These are phyloP conservation scores for Salvia splendens DNA, from an alignment of 257 asterid genomes.

Conservation along the genomic window DNA sequence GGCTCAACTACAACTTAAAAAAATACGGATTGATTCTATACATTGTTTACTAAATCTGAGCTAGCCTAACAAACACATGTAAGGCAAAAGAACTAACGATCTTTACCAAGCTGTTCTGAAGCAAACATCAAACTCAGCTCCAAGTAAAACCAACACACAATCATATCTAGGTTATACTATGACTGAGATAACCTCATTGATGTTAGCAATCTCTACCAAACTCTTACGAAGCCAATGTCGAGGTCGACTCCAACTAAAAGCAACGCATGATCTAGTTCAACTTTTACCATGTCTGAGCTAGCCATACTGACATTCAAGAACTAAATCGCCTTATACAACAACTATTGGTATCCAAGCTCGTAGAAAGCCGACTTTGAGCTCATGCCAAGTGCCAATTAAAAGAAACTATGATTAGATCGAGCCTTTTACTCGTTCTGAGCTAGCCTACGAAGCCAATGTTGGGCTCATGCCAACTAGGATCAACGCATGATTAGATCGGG, in stretches of 20 bases:
- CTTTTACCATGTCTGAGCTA: neutral
- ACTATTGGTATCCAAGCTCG: no score
- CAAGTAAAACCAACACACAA: neutral
- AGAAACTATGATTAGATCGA: no score
- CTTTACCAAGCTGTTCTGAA: slow-evolving; percentile 1
- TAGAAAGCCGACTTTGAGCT: no score
- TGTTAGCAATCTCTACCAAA: neutral
- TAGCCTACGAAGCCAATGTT: no score
- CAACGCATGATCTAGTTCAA: neutral
- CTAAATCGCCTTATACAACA: no score
- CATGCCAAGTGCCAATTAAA: no score
- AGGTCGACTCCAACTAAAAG: neutral
- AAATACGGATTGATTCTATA: neutral
- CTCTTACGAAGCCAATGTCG: no score
- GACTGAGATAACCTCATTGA: neutral
- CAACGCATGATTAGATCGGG: neutral
- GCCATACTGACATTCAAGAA: no score
- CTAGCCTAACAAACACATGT: neutral
- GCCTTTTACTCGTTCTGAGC: no score
- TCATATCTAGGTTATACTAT: neutral
- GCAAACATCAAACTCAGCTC: neutral
- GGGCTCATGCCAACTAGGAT: no score
- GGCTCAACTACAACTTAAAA: neutral
- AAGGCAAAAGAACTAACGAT: neutral
- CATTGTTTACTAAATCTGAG: neutral